Conservation (phyloP, 148 eudicot genomes). For the Rhododendron ferrugineum region DNA sequence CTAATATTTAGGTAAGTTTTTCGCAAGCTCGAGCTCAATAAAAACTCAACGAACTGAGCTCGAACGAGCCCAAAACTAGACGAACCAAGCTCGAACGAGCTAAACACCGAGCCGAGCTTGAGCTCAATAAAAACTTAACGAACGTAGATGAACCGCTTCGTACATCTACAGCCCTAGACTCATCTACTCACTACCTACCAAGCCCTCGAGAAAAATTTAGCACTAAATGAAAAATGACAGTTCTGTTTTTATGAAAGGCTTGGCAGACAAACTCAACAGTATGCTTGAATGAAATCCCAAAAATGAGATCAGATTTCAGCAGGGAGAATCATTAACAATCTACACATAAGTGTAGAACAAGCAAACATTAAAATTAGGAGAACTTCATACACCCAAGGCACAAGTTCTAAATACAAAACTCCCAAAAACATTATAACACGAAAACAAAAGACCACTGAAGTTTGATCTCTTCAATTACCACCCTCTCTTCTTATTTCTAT, state of each 20-base stretch:
- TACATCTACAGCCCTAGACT: no score
- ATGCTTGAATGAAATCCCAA: neutral
- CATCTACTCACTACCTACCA: neutral
- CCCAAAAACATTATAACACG: neutral
- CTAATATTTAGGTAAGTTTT: no score
- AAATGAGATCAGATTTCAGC: neutral
- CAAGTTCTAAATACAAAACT: neutral
- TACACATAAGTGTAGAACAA: neutral
- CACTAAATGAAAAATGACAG: neutral
- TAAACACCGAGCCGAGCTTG: no score
- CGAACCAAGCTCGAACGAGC: no score
- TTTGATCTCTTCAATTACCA: neutral
- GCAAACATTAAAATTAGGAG: neutral
- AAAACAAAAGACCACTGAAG: neutral
- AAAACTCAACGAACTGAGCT: no score
- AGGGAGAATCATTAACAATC: neutral
- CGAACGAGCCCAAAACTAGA: no score
- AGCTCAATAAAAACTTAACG: no score
- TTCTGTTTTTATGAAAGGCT: neutral
- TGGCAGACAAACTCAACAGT: neutral
- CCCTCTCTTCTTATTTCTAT: neutral
- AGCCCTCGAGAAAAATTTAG: neutral
- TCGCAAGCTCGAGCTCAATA: no score
- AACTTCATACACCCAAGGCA: neutral
- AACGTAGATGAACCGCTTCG: neutral